Conservation (phyloP, 1,139 yeast genomes). For the Geotrichum histeridarum region DNA sequence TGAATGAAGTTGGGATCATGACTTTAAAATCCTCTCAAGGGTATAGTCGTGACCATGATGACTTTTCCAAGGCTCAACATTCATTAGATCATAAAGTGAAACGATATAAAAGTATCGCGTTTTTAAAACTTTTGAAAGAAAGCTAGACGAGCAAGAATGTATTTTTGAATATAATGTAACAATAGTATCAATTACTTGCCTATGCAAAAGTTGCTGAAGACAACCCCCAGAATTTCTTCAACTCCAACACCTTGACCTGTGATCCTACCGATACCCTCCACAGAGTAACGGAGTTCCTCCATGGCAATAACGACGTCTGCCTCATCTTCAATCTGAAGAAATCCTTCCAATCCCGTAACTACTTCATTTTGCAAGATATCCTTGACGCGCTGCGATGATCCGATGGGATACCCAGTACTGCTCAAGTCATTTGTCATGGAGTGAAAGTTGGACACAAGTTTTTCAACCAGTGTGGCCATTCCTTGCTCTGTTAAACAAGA, state of each 20-base stretch:
- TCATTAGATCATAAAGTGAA: not conserved
- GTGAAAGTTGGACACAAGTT: constrained; percentile 46
- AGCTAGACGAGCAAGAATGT: not conserved
- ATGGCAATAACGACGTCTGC: constrained; percentile 78
- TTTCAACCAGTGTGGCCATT: constrained; percentile 43
- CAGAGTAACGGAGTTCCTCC: constrained; percentile 67
- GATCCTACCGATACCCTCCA: constrained; percentile 84
- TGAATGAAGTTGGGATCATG: too few relatives aligned
- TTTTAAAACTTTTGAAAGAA: too few relatives aligned
- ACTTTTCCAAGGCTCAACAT: not conserved
- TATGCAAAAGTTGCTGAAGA: constrained; percentile 86
- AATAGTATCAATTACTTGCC: constrained; percentile 57
- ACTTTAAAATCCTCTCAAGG: too few relatives aligned
- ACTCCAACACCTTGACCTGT: constrained; percentile 87
- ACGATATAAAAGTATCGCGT: too few relatives aligned
- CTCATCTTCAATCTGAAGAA: constrained; percentile 45
- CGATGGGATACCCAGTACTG: constrained; percentile 33
- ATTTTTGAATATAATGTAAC: not conserved
- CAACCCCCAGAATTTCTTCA: constrained; percentile 87
- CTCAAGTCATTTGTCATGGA: constrained; percentile 30
- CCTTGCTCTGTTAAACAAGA: constrained; percentile 65
- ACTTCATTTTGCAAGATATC: constrained; percentile 73
- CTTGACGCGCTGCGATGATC: constrained; percentile 67
- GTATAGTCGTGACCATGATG: not conserved
- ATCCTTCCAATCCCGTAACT: constrained; percentile 61